These are phyloP conservation scores for Syncephalastrum monosporum DNA, from an alignment of 371 early-diverging fungal genomes.

Conservation along the genomic window DNA sequence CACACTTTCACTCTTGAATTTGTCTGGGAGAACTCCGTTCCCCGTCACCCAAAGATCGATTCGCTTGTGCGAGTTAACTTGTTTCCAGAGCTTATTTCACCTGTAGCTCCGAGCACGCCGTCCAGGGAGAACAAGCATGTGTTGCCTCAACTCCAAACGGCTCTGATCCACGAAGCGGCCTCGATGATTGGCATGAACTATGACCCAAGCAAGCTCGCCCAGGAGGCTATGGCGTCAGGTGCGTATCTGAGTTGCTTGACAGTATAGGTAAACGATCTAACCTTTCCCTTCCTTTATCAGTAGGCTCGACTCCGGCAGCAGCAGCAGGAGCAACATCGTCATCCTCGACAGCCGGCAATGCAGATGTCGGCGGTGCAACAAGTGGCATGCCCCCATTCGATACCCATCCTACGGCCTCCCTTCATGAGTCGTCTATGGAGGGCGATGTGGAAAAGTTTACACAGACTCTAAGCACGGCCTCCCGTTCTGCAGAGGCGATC, in stretches of 20 bases:
- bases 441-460: slow-evolving; percentile 20
- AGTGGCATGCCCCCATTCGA: not conserved
- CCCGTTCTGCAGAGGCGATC: slow-evolving; percentile 33
- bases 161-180: slow-evolving; percentile 40
- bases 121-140: too few relatives aligned
- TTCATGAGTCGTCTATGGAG: not conserved
- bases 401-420: not conserved
- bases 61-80: not conserved
- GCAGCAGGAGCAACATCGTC: slow-evolving; percentile 1
- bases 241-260: too few relatives aligned
- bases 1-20: not conserved
- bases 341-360: not conserved
- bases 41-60: not conserved
- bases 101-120: not conserved
- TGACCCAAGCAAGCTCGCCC: too few relatives aligned
- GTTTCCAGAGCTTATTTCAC: slow-evolving; percentile 3
- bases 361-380: not conserved
- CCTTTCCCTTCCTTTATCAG: not conserved
- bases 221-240: too few relatives aligned
- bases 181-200: slow-evolving; percentile 24
- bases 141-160: slow-evolving; percentile 17
- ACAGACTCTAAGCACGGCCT: slow-evolving; percentile 24
- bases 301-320: slow-evolving; percentile 9
- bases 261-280: too few relatives aligned
- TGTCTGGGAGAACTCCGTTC: not conserved